Evolutionary conservation across 192 early-diverging fungal species (phyloP), one percentile per base, ranked within the genome.

Genomic region (Coemansia sp.): DNA sequence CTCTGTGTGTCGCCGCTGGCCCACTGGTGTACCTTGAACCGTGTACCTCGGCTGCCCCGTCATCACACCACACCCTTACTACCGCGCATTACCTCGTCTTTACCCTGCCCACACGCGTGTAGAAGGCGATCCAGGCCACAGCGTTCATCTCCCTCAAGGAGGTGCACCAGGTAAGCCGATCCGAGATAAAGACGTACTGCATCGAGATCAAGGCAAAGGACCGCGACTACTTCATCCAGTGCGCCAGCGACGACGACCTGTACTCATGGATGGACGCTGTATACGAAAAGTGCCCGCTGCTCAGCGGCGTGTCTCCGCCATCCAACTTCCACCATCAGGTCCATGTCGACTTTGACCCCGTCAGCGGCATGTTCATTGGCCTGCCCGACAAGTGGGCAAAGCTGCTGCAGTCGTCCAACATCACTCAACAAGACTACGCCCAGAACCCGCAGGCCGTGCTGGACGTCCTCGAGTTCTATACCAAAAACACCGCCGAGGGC

Each of bases 261-360:
- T 99, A 99, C 64, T 84, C 85, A 35, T 99, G 96, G 96, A 90
- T 96, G 81, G 94, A 99, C 56, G 88, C 91, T 58, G 89, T 99
- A 63, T 97, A 97, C 73, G 86, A 86, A 44, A 68, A 64, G 39
- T 72, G 67, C 37, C 65, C 68, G 30, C 38, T 68, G 32, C 56
- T 69, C 31, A 68, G 65, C 51, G 60, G 56, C 20, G 72, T 80
- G 11, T 76, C 78, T 31, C 59, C 58, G 33, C 78, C 78, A 7
- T 76, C 76, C 21, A 67, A 76, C 60, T 80, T 80, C 49, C 73
- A 76, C 54, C 78, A 80, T 44, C 66, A 78, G 42, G 62, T 78
- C 22, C 78, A 80, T 40, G 78, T 80, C 21, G 75, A 74, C 43
- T 80, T 80, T 54, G 78, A 80, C 45, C 78, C 76, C 1, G 53